Base-by-base conservation (phyloP, 2,329 filamentous ascomycete species). In the Exophiala calicioides region DNA sequence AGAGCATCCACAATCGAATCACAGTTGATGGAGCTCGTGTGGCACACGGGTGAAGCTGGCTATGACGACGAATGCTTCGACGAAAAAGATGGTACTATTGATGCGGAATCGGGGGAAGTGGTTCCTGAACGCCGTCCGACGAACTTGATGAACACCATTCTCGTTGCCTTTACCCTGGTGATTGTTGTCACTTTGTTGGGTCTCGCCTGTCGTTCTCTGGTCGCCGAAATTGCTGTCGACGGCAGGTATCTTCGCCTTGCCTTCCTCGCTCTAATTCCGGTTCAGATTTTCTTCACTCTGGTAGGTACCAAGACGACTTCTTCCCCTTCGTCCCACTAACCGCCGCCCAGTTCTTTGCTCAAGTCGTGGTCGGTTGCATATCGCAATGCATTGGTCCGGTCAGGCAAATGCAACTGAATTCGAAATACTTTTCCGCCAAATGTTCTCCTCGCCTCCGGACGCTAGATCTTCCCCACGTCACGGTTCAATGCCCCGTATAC, bases 401-500 rank as follows among this genome's bases (percentile, higher is more conserved):
- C 48, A 62, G 63, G 8, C 71, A 74, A 50, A 66, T 72, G 60
- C 62, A 64, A 24, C 47, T 61, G 27, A 75, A 75, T 58, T 68
- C 67, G 30, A 73, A 70, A 51, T 74, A 67, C 60, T 74, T 68
- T 59, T 73, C 71, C 19, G 72, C 70, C 31, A 37, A 62, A 24
- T 59, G 62, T 20, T 68, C 68, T 12, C 65, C 60, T 38, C 68
- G 69, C 13, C 40, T 51, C 13, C 55, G 23, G 10, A 60, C 62
- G n/a, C n/a, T n/a, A n/a, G 51, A 56, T 15, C 63, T 73, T 7
- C 74, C 72, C 24, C 76, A 73, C 57, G 69, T 79, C 50, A 91
- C 87, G 3, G 86, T 94, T 31, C 88, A 95, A 62, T 90, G 87
- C 64, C 88, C 88, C 3, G 86, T 94, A 0, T 94, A 93, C 72